Base-by-base conservation (phyloP, 352 stramenopile genomes). In the Pythium scleroteichum region DNA sequence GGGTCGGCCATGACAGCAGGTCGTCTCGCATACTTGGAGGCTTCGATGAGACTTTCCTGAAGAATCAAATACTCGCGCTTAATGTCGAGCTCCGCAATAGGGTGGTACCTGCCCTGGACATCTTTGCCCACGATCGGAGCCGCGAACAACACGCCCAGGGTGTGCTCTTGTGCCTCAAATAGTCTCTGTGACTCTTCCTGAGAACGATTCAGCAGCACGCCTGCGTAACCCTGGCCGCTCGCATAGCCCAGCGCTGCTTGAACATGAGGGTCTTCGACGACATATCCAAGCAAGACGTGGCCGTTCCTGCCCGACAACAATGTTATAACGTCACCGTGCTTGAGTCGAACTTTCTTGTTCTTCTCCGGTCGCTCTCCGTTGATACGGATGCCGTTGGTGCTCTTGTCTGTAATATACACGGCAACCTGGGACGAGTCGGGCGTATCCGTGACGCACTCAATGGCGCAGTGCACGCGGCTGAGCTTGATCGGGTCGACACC, bases 141-240 rank as follows among this genome's bases (percentile, higher is more conserved):
- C 4, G 94, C 97, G 62, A 99, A 98, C 24, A 99, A 64, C n/a
- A 98, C 92, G 17, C 89, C 91, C 8, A 98, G 82, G 9, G 83
- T 95, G 51, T 96, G 85, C 48, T 91, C 77, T 39, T 88, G 78
- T 0, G 85, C 56, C n/a, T 85, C 78, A 1, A 78, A 75, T 12
- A 69, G 69, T 20, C 80, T 68, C 57, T 88, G 78, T 0, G 78
- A 87, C 19, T 73, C 73, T 26, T 88, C 75, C 22, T 80, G 73
- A 6, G 69, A 83, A 8, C 87, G 44, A n/a, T 61, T 67, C 6
- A 64, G 24, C 16, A 19, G 41, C 8, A 65, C 58, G 20, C 60
- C 65, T 13, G 41, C 48, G 9, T 49, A 23, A 35, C 40, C 44
- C 33, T 75, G 38, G 24, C 62, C 53, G 5, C 24, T 41, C 38